Base-by-base conservation (phyloP, 495 filamentous ascomycete genomes). In the Haplographium delicatum region DNA sequence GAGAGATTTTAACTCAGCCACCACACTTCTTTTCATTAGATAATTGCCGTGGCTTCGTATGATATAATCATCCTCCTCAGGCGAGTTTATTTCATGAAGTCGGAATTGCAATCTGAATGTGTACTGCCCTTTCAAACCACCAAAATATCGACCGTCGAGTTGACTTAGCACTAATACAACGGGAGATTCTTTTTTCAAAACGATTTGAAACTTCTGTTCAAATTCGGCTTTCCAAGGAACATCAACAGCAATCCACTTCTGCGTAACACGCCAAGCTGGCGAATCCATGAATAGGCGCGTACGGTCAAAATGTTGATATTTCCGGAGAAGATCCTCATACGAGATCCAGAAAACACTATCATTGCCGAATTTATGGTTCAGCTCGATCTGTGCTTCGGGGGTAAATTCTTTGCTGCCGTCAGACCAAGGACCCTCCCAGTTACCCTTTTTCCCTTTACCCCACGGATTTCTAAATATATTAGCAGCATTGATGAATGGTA, bases 341-440 rank as follows among this genome's bases (percentile, higher is more conserved):
- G 74, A 74, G 51, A 82, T 82, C 78, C 78, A 82, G 23, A 81
- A 82, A 3, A 71, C 84, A 3, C 89, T 89, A 59, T 95, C 91
- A 57, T 95, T 84, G 22, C 91, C 91, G 63, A 96, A 57, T 30
- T 54, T 50, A 58, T 96, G 89, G 23, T 78, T 72, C 1, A 96
- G 74, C 48, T 82, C 82, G 33, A 78, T 64, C 74, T 95, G 82
- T 88, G 88, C 94, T 59, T 94, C 83, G 0, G 87, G 70, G 1
- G 89, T 96, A 88, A 91, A 96, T 65, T 96, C 83, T 59, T 90
- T 88, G 7, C 86, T 90, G 13, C 91, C 89, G 59, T 95, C 89
- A n/a, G 84, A 86, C 86, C 89, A 94, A 4, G 88, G 67, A 5
- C 86, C 85, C 9, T 71, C 81, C 85, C 91, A 95, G 65, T 93